Evolutionary conservation across 805 yeast species (phyloP).

Genomic region (Candida loeiensis): DNA sequence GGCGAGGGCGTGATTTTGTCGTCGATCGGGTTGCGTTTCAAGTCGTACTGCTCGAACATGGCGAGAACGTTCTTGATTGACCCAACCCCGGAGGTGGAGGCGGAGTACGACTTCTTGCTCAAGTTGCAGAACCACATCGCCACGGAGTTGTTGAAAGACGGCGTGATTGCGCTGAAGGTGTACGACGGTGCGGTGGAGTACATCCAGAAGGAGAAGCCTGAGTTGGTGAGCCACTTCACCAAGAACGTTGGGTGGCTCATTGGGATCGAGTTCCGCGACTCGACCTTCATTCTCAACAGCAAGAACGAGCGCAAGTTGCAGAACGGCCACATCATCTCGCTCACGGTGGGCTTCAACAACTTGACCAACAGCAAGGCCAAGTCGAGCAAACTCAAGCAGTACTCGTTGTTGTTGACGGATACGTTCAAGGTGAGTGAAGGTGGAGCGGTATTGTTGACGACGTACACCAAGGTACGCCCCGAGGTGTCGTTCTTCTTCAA

Average conservation of each 20-base stretch:
- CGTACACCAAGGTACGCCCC: slow-evolving; percentile 63
- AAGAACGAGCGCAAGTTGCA: slow-evolving; percentile 66
- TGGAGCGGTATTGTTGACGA: slow-evolving; percentile 66
- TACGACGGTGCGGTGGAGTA: slow-evolving; percentile 61
- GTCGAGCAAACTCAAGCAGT: slow-evolving; percentile 51
- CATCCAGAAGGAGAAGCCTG: slow-evolving; percentile 58
- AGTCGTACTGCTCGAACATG: slow-evolving; percentile 81
- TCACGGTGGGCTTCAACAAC: slow-evolving; percentile 74
- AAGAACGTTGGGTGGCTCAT: slow-evolving; percentile 84
- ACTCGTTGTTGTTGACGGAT: slow-evolving; percentile 75
- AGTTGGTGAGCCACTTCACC: slow-evolving; percentile 59
- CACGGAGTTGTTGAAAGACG: slow-evolving; percentile 54
- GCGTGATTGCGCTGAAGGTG: slow-evolving; percentile 61
- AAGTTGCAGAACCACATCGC: slow-evolving; percentile 67
- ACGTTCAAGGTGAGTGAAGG: slow-evolving; percentile 67
- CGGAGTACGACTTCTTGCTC: slow-evolving; percentile 72
- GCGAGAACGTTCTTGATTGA: slow-evolving; percentile 88
- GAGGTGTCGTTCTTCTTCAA: slow-evolving; percentile 85
- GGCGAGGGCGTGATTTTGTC: slow-evolving; percentile 77
- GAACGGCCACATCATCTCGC: slow-evolving; percentile 70
- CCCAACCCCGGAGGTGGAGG: slow-evolving; percentile 76
- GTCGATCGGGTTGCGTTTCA: slow-evolving; percentile 82
- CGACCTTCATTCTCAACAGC: slow-evolving; percentile 65
- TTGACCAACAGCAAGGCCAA: slow-evolving; percentile 46
- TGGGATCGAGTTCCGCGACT: slow-evolving; percentile 87